These are phyloP conservation scores for Mycena filopes DNA, from an alignment of 768 basidiomycete genomes.

Conservation along the genomic window DNA sequence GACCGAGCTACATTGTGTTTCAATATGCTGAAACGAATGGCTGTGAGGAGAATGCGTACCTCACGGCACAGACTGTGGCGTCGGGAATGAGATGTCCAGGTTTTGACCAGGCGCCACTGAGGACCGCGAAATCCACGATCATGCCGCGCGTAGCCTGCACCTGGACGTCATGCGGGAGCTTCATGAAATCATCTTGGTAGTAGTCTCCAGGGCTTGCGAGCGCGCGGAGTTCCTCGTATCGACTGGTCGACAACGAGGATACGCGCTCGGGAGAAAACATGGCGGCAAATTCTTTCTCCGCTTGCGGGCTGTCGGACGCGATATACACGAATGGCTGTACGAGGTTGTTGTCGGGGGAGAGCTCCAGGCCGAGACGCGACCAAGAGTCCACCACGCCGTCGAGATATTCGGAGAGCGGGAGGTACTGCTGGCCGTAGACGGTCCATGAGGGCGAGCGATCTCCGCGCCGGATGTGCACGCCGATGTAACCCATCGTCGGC, in stretches of 20 bases:
- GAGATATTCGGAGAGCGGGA: conserved; percentile 63
- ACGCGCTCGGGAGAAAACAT: conserved; percentile 49
- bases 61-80: conserved; percentile 67
- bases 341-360: conserved; percentile 27
- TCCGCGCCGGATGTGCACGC: conserved; percentile 73
- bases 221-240: conserved; percentile 51
- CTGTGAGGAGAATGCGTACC: conserved; percentile 47
- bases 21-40: not conserved
- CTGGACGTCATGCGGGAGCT: conserved; percentile 51
- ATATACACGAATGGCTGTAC: conserved; percentile 59
- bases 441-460: conserved; percentile 62
- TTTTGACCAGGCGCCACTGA: conserved; percentile 70
- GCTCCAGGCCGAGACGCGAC: conserved; percentile 44
- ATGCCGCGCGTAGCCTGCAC: conserved; percentile 67
- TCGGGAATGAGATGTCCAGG: conserved; percentile 56
- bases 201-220: conserved; percentile 66
- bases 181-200: conserved; percentile 61
- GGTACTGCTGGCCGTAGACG: conserved; percentile 52
- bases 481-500: conserved; percentile 51
- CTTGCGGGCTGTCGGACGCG: conserved; percentile 68
- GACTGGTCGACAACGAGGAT: conserved; percentile 59
- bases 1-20: conserved; percentile 58
- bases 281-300: conserved; percentile 53
- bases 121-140: conserved; percentile 74
- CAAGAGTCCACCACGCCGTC: conserved; percentile 55